Conservation (phyloP, 148 eudicot genomes). For the Vaccinium macrocarpon region DNA sequence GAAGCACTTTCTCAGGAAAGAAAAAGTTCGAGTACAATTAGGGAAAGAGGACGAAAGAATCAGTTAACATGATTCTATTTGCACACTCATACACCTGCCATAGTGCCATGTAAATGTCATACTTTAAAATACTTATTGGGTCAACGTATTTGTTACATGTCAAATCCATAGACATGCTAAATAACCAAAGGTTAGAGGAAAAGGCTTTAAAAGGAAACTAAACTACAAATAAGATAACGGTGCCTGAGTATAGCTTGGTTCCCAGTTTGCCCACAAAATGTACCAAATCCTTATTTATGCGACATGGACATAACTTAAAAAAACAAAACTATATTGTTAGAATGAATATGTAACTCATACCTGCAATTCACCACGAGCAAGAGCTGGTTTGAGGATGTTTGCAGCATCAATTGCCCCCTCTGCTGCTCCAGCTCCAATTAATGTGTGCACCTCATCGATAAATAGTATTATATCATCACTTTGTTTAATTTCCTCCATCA, state of each 20-base stretch:
- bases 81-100: not conserved
- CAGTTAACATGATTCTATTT: not conserved
- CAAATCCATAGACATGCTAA: not conserved
- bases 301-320: not conserved
- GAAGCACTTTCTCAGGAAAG: not conserved
- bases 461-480: conserved; percentile 78
- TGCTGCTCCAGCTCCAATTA: conserved; percentile 90
- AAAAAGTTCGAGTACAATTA: not conserved
- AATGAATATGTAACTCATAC: conserved; percentile 23
- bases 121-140: conserved; percentile 8
- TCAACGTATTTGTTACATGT: not conserved
- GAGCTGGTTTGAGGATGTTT: conserved; percentile 88
- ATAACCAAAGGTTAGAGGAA: not conserved
- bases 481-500: conserved; percentile 93
- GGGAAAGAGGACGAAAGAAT: not conserved
- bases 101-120: not conserved
- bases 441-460: conserved; percentile 92
- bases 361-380: conserved; percentile 95
- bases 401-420: conserved; percentile 99
- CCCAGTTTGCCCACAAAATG: not conserved
- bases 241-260: not conserved
- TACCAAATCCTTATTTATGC: not conserved
- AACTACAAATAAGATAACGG: not conserved
- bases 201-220: not conserved
- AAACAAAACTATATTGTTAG: not conserved